Conservation (phyloP, 306 rosid genomes). For the Citrullus mucosospermus region DNA sequence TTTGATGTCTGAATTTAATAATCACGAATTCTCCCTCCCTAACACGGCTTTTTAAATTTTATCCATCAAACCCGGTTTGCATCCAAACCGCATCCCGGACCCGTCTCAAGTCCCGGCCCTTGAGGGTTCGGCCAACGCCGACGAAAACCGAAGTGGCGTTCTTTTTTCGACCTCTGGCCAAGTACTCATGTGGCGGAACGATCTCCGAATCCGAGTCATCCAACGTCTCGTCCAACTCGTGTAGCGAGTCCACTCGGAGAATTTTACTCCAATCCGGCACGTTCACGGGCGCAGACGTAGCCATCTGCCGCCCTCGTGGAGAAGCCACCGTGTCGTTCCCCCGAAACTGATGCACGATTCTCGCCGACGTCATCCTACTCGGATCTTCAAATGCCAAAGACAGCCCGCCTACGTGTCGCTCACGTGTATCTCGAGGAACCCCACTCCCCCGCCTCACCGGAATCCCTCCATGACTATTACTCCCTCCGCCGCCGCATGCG, state of each 20-base stretch:
- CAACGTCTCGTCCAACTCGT: constrained; percentile 23
- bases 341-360: constrained; percentile 66
- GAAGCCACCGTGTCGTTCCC: constrained; percentile 24
- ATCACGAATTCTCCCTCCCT: not conserved
- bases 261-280: constrained; percentile 99
- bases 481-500: not conserved
- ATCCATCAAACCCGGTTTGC: constrained; percentile 90
- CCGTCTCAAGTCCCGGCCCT: constrained; percentile 94
- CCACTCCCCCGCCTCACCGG: constrained; percentile 11
- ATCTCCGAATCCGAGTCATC: constrained; percentile 52
- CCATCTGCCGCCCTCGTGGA: constrained; percentile 39
- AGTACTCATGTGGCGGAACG: constrained; percentile 87
- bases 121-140: constrained; percentile 87
- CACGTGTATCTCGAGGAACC: constrained; percentile 17
- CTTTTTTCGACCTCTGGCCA: constrained; percentile 56
- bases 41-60: not conserved
- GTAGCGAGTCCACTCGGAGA: constrained; percentile 69
- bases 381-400: constrained; percentile 61
- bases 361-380: constrained; percentile 21
- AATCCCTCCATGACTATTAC: constrained; percentile 8
- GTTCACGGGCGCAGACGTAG: constrained; percentile 74
- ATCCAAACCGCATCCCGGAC: constrained; percentile 96
- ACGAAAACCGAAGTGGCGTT: constrained; percentile 73
- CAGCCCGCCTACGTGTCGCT: constrained; percentile 40
- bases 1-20: not conserved